Percentiles rank a stretch among this genome's conserved stretches.
Evolutionary conservation across 2,329 filamentous ascomycete genomes (phyloP).

Genomic region (Monosporascus sp.): DNA sequence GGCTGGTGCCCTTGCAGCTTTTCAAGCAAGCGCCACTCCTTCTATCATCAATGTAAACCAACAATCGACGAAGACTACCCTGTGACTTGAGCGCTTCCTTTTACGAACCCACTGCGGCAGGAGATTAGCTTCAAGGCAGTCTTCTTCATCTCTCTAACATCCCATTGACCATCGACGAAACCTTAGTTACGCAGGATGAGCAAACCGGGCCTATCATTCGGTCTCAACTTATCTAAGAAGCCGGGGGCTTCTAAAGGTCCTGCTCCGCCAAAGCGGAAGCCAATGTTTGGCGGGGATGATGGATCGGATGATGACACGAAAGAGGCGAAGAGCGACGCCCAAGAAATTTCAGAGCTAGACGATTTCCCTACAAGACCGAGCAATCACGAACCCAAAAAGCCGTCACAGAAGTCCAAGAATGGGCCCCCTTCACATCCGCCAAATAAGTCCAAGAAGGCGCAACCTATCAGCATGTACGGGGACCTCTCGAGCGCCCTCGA

Average conservation of each 20-base stretch:
- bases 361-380: conserved; percentile 34
- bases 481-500: conserved; percentile 63
- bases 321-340: conserved; percentile 26
- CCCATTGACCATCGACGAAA: no score
- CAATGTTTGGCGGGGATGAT: conserved; percentile 53
- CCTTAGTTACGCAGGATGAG: conserved; percentile 16
- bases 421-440: conserved; percentile 33
- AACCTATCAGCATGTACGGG: conserved; percentile 44
- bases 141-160: no score
- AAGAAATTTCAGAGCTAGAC: conserved; percentile 57
- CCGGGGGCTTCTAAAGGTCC: conserved; percentile 40
- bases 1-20: not conserved
- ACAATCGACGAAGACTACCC: no score
- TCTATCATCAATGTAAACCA: not conserved
- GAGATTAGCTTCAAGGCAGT: no score
- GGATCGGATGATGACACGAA: conserved; percentile 49
- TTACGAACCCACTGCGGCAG: no score
- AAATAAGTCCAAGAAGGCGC: conserved; percentile 37
- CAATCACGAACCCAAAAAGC: conserved; percentile 24
- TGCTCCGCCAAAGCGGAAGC: conserved; percentile 45
- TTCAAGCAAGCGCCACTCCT: not conserved
- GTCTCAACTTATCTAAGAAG: conserved; percentile 59
- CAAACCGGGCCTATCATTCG: conserved; percentile 43
- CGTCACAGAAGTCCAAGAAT: conserved; percentile 23
- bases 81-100: no score